These are phyloP conservation scores for Collybiopsis luxurians DNA, from an alignment of 768 basidiomycete species.

Conservation along the genomic window DNA sequence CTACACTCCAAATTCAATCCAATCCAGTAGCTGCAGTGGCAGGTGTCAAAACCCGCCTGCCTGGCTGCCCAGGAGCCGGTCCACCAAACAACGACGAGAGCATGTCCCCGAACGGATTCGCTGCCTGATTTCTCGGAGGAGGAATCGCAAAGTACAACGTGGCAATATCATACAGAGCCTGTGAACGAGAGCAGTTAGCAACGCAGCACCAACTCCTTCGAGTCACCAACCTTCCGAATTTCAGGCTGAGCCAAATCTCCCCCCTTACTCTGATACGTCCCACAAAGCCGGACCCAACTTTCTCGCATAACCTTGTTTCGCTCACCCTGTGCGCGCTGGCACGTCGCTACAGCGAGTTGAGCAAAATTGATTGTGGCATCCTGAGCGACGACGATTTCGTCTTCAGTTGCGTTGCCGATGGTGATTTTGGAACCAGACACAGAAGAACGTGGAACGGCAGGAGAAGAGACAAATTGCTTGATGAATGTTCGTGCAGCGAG, in stretches of 20 bases:
- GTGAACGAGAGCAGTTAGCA: neutral
- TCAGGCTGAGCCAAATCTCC: conserved; percentile 57
- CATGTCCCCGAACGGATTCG: conserved; percentile 86
- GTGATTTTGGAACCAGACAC: conserved; percentile 42
- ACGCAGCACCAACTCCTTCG: too few relatives aligned
- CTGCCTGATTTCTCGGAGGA: conserved; percentile 64
- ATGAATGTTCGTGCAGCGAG: conserved; percentile 95
- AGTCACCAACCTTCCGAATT: conserved; percentile 69
- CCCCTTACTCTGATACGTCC: conserved; percentile 77
- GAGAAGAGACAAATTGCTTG: conserved; percentile 64
- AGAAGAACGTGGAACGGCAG: conserved; percentile 42
- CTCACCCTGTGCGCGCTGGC: conserved; percentile 82
- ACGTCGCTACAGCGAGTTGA: conserved; percentile 86
- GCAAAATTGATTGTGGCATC: conserved; percentile 83
- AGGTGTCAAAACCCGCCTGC: conserved; percentile 47
- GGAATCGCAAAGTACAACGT: conserved; percentile 86
- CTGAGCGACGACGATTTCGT: conserved; percentile 71
- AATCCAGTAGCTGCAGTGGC: conserved; percentile 38
- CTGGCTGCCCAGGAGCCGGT: conserved; percentile 34
- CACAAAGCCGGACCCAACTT: conserved; percentile 82
- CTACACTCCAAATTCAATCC: too few relatives aligned
- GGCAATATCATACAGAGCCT: conserved; percentile 71
- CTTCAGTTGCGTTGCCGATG: conserved; percentile 47
- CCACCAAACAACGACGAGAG: conserved; percentile 88
- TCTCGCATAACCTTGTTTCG: conserved; percentile 74